Evolutionary conservation across 2,329 filamentous ascomycete genomes (phyloP), one percentile per base, ranked within the genome.

Genomic region (Colletotrichum nymphaeae): DNA sequence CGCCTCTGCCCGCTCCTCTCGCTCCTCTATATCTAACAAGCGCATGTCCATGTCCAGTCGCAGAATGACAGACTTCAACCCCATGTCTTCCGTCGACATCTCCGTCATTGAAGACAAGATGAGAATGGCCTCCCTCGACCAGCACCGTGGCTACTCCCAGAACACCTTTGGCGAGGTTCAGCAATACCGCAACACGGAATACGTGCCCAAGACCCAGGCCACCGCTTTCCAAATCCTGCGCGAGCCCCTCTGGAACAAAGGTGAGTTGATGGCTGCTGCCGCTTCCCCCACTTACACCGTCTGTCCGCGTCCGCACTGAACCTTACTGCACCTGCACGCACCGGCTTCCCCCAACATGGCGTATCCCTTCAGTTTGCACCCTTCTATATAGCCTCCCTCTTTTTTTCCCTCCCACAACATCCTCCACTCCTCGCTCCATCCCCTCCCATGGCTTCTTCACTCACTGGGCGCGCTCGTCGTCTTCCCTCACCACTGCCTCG

Each of bases 191-290:
- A 78, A 83, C 65, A 91, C 89, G 58, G 86, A 91, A 75, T 90
- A 91, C 79, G 77, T 90, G 62, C 76, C 85, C 59, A 81, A 89
- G 78, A 80, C 83, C 69, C 81, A 86, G 76, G 90, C 90, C 75
- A 83, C 83, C 74, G 90, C 90, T 76, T 91, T 91, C 80, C 90
- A 92, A 81, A 83, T 92, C 71, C 84, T 92, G 71, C 84, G 86
- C 64, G 89, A 92, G 80, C 89, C 90, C 74, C 84, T 89, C 62
- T 92, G 90, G 89, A 92, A 92, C 79, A 92, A 91, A 86, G 90
- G 90, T 91, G 83, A 79, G 83, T 81, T 71, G 70, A n/a, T n/a
- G n/a, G n/a, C n/a, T n/a, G n/a, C n/a, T n/a, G 19, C 42, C 37
- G 37, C 37, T 42, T 37, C 55, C 72, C 67, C 57, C 67, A 73